Evolutionary conservation across 1,284 basidiomycete genomes (phyloP).

Genomic region (Fomitiporia mediterranea): DNA sequence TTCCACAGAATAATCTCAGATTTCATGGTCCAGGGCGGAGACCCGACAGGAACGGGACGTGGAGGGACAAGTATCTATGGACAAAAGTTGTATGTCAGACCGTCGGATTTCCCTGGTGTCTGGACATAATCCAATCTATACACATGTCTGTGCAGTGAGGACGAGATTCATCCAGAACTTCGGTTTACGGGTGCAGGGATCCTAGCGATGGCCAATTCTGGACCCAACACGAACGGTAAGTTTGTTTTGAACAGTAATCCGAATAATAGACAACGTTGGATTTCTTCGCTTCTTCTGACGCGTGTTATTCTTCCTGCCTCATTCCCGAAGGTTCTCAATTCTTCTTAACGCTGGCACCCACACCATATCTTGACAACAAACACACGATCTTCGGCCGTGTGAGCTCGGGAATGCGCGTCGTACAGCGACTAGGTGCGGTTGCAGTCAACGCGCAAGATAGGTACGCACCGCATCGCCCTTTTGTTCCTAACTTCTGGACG

Average conservation of each 20-base stretch:
- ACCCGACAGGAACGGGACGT: slow-evolving; percentile 91
- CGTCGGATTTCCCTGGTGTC: background rate
- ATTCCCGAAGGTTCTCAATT: slow-evolving; percentile 80
- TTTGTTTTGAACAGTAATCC: background rate
- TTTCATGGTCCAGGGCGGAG: slow-evolving; percentile 95
- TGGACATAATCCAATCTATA: too few species aligned
- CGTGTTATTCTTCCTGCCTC: slow-evolving; percentile 3
- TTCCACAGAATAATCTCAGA: slow-evolving; percentile 93
- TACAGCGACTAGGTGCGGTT: slow-evolving; percentile 78
- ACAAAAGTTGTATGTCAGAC: slow-evolving; percentile 69
- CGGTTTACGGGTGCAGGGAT: slow-evolving; percentile 96
- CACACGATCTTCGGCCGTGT: slow-evolving; percentile 94
- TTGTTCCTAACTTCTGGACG: slow-evolving; percentile 1
- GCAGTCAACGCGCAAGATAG: slow-evolving; percentile 74
- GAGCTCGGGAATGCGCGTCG: slow-evolving; percentile 79
- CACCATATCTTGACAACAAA: slow-evolving; percentile 89
- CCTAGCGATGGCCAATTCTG: slow-evolving; percentile 94
- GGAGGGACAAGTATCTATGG: slow-evolving; percentile 94
- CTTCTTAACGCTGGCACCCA: slow-evolving; percentile 86
- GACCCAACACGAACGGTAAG: slow-evolving; percentile 88
- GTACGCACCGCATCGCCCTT: slow-evolving; percentile 43
- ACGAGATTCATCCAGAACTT: slow-evolving; percentile 84
- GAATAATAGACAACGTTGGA: background rate
- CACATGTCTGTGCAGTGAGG: slow-evolving; percentile 40
- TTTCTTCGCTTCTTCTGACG: background rate